Percentiles rank a stretch among this genome's conserved stretches.
Evolutionary conservation across 768 basidiomycete genomes (phyloP).

Genomic region (Boletus vermiculosoides): DNA sequence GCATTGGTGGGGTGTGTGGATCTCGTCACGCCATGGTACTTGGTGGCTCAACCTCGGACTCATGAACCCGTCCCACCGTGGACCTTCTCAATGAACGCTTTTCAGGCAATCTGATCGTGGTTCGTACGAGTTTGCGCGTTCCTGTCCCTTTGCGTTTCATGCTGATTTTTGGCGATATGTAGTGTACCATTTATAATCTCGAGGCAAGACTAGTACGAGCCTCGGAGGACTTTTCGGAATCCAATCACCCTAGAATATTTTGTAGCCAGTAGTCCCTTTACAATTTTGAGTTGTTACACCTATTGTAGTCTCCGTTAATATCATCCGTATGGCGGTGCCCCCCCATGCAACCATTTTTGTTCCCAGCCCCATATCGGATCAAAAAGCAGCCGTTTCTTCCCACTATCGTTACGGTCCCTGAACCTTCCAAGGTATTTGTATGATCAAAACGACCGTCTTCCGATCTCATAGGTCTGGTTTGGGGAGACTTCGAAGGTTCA

Average conservation of each 20-base stretch:
- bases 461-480: no score
- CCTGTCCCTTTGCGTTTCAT: neutral
- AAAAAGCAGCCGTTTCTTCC: neutral
- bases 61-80: conserved; percentile 22
- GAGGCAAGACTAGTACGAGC: no score
- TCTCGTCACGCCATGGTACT: conserved; percentile 31
- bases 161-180: neutral
- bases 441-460: no score
- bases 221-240: neutral
- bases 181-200: neutral
- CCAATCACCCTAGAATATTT: conserved; percentile 1
- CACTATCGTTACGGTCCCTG: neutral
- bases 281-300: neutral
- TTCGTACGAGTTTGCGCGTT: neutral
- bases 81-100: neutral
- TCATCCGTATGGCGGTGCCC: neutral
- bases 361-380: neutral
- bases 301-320: conserved; percentile 3
- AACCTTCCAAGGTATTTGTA: no score
- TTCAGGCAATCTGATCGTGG: neutral
- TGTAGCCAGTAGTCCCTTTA: conserved; percentile 16
- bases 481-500: neutral
- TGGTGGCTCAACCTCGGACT: conserved; percentile 51
- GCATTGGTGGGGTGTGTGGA: conserved; percentile 44
- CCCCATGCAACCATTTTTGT: neutral